Conservation (phyloP, 1,284 basidiomycete genomes). For the Coniferiporia weirii region DNA sequence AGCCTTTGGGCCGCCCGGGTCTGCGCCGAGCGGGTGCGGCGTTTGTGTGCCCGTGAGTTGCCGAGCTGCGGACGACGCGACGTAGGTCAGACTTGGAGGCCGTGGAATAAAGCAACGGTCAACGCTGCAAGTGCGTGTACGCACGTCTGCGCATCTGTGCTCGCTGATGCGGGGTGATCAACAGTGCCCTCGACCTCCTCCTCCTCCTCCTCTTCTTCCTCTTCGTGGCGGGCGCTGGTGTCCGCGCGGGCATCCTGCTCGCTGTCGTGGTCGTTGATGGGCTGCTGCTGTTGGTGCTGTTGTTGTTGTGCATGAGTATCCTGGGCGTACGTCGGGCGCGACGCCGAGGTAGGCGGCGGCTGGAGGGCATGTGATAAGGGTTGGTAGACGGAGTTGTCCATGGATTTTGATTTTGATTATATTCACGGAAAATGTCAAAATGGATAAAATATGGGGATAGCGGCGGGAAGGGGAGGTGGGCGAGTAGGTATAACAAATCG, state of each 20-base stretch:
- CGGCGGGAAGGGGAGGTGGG: not conserved
- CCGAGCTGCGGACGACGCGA: not conserved
- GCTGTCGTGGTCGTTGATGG: not conserved
- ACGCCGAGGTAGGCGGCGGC: constrained; percentile 35
- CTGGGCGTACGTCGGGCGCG: constrained; percentile 24
- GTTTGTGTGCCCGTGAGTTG: constrained; percentile 1
- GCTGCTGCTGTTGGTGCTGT: not conserved
- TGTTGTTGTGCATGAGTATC: constrained; percentile 13
- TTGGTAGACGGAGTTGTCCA: constrained; percentile 42
- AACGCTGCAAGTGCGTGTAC: not conserved
- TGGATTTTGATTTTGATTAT: constrained; percentile 4
- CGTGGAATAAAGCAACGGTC: not conserved
- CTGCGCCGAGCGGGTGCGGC: constrained; percentile 14
- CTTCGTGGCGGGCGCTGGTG: constrained; percentile 9
- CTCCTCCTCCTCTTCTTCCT: constrained; percentile 18
- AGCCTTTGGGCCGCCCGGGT: constrained; percentile 23
- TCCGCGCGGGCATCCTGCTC: constrained; percentile 11
- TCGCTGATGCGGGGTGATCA: not conserved
- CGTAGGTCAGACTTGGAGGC: not conserved
- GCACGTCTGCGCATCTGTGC: constrained; percentile 3
- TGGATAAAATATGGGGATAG: constrained; percentile 15
- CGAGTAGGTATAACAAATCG: constrained; percentile 1
- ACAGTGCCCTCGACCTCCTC: constrained; percentile 19
- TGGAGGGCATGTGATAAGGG: constrained; percentile 72
- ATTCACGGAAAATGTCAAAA: constrained; percentile 8